Evolutionary conservation across 2,329 filamentous ascomycete genomes (phyloP).

Genomic region (Epichloe gansuensis): DNA sequence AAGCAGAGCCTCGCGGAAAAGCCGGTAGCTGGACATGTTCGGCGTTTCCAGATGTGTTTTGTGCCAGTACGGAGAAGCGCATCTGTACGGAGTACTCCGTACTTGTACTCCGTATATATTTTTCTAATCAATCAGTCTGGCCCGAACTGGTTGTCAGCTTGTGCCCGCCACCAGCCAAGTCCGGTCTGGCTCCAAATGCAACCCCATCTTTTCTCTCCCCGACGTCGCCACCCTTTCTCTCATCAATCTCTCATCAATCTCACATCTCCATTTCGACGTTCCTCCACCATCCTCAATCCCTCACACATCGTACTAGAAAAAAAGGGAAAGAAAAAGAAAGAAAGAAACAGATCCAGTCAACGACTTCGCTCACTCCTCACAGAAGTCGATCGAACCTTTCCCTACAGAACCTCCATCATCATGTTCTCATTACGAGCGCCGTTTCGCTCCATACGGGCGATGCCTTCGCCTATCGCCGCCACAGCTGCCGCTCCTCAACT

Average conservation of each 20-base stretch:
- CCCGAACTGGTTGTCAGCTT: not conserved
- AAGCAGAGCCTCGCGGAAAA: not conserved
- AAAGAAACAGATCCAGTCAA: not conserved
- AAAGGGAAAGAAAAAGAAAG: not conserved
- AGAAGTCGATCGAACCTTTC: not conserved
- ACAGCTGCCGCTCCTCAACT: conserved; percentile 15
- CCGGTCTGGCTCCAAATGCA: not conserved
- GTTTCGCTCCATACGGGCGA: conserved; percentile 7
- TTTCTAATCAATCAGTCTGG: conserved; percentile 3
- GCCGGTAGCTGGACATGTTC: conserved; percentile 1
- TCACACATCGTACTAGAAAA: not conserved
- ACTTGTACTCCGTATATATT: not conserved
- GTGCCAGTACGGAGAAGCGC: no score
- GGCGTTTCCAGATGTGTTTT: no score
- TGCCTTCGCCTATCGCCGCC: conserved; percentile 9
- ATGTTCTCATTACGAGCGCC: conserved; percentile 11
- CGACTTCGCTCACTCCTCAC: not conserved
- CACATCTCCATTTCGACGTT: not conserved
- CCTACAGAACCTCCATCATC: not conserved
- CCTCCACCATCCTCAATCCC: not conserved
- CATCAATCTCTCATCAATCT: not conserved
- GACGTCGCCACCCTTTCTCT: conserved; percentile 3
- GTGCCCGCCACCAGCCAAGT: not conserved
- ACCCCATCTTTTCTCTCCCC: not conserved
- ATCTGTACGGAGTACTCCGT: no score